Percentiles rank a stretch among this genome's conserved stretches.
These are phyloP conservation scores for Nakazawaea siamensis DNA, from an alignment of 805 yeast genomes.

Conservation along the genomic window DNA sequence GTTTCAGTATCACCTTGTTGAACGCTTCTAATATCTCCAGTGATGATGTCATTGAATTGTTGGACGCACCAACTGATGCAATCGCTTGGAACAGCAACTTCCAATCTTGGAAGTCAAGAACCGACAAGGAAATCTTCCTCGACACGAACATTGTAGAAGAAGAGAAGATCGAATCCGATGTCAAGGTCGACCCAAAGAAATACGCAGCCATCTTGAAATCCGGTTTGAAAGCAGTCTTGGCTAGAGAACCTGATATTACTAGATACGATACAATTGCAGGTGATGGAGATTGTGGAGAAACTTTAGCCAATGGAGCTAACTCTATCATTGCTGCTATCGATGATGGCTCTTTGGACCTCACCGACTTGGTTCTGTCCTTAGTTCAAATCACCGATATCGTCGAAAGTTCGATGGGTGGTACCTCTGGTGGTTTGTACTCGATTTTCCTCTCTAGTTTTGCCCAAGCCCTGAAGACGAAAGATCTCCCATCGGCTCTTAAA, in stretches of 20 bases:
- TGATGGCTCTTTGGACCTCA: conserved; percentile 24
- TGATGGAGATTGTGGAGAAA: conserved; percentile 36
- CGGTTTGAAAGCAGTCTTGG: conserved; percentile 44
- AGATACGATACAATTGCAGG: conserved; percentile 34
- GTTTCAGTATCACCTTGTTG: conserved; percentile 77
- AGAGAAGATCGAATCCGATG: conserved; percentile 21
- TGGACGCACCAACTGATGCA: conserved; percentile 71
- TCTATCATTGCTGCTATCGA: conserved; percentile 27
- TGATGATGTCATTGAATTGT: conserved; percentile 37
- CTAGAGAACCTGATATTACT: conserved; percentile 46
- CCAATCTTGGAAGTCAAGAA: conserved; percentile 17
- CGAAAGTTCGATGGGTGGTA: conserved; percentile 92
- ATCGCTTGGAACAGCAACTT: conserved; percentile 69
- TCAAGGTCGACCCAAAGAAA: conserved; percentile 21
- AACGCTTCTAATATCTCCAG: conserved; percentile 52
- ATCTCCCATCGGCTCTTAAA: conserved; percentile 41
- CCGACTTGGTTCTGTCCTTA: conserved; percentile 50
- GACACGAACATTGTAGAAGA: conserved; percentile 21
- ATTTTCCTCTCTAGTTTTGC: conserved; percentile 77
- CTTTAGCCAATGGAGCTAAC: conserved; percentile 26
- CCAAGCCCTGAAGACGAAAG: conserved; percentile 34
- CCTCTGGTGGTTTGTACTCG: conserved; percentile 90
- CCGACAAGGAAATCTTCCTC: conserved; percentile 17
- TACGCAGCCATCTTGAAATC: conserved; percentile 29
- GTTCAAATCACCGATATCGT: conserved; percentile 75